Percentiles rank a stretch among this genome's conserved stretches.
Evolutionary conservation across 176 grass and related monocot genomes (phyloP).

Genomic region (Aegilops sharonensis): DNA sequence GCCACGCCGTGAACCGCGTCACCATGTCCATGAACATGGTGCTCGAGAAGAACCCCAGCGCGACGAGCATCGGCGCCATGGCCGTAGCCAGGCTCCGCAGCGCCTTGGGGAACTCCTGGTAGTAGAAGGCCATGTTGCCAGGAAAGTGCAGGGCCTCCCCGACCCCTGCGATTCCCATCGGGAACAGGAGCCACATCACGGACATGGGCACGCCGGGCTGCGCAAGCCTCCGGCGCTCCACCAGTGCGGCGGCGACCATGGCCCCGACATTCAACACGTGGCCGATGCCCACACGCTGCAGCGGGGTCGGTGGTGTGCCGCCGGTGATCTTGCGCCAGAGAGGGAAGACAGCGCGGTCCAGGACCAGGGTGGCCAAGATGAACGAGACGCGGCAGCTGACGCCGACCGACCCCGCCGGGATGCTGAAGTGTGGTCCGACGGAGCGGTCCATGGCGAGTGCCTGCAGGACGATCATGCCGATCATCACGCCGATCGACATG

Average conservation of each 20-base stretch:
- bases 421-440: constrained; percentile 32
- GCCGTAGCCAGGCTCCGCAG: constrained; percentile 44
- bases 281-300: constrained; percentile 47
- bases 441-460: constrained; percentile 58
- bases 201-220: constrained; percentile 39
- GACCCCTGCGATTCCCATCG: constrained; percentile 28
- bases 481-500: constrained; percentile 34
- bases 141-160: constrained; percentile 40
- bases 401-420: constrained; percentile 36
- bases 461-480: constrained; percentile 38
- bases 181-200: constrained; percentile 51
- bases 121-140: constrained; percentile 46
- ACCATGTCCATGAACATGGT: constrained; percentile 31
- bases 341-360: constrained; percentile 38
- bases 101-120: constrained; percentile 45
- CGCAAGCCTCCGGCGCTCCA: constrained; percentile 26
- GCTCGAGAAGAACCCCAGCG: constrained; percentile 45
- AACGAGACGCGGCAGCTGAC: constrained; percentile 3
- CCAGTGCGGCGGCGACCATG: constrained; percentile 38
- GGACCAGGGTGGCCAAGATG: constrained; percentile 6
- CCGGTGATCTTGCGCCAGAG: constrained; percentile 25
- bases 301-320: not conserved
- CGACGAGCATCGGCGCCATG: constrained; percentile 30
- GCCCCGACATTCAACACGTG: constrained; percentile 24
- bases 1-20: constrained; percentile 33